Base-by-base conservation (phyloP, 306 rosid genomes). In the Arachis stenosperma region DNA sequence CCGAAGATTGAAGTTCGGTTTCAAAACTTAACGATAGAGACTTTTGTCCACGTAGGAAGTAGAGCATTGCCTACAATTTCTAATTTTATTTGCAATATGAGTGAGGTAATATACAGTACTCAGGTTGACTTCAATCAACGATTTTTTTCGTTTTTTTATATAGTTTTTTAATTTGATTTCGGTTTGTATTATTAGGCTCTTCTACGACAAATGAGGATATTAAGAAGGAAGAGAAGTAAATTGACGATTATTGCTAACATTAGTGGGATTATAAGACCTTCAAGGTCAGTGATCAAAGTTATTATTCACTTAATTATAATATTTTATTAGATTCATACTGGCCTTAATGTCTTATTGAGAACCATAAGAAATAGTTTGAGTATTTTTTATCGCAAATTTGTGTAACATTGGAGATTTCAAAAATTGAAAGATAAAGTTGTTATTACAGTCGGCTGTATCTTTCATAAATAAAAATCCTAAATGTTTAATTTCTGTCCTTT, bases 11-110 rank as follows among this genome's bases (percentile, higher is more conserved):
- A 95, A 82, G 98, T 95, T 83, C 87, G 99, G 74, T 95, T 87
- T 81, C 90, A 87, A 76, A 77, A 91, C 62, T 71, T 95, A 78
- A 86, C 83, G 0, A 90, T 95, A 4, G 97, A 95, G 78, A 85
- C 99, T 52, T 95, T 76, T 70, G 98, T 95, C 41, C 98, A 87
- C 51, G 85, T 95, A 0, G 99, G 99, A 80, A 95, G 97, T 82
- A 88, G 99, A 83, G 99, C 99, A 33, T 77, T 95, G 53, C 99
- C 99, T 7, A 95, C 99, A 0, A 95, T 95, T 87, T 90, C 99
- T 33, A 95, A 95, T 84, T 95, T 85, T 73, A 71, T 95, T 42
- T 86, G 70, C 81, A 95, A 95, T 56, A 87, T 95, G 98, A 47
- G 85, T 5, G 99, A 95, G 99, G 99, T 91, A 30, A 39, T 50